A percentile compares a stretch with the other conserved stretches of the same genome.
Conservation (phyloP, 139 green algal species). For the Coelastrella sp. region DNA sequence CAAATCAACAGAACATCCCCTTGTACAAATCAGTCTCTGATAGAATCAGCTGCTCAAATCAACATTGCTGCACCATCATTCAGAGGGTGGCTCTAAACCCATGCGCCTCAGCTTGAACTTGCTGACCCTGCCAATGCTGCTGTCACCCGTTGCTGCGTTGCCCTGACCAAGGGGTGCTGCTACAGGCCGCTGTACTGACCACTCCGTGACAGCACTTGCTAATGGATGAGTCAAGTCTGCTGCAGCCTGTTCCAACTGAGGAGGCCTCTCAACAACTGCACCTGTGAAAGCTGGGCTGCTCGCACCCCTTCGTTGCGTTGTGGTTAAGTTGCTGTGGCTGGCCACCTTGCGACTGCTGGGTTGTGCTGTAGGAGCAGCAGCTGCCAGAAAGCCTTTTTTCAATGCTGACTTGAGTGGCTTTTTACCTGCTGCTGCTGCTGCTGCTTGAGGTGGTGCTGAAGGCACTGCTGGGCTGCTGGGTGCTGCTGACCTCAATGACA, state of each 20-base stretch:
- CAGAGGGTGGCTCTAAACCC: slow-evolving; percentile 17
- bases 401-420: slow-evolving; percentile 38
- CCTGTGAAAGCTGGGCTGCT: slow-evolving; percentile 28
- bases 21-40: too few species aligned
- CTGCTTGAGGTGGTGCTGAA: neutral
- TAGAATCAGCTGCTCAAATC: too few species aligned
- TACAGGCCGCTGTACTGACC: neutral
- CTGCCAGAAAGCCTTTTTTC: slow-evolving; percentile 53
- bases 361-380: neutral
- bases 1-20: too few species aligned
- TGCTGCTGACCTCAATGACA: neutral
- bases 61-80: neutral
- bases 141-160: neutral
- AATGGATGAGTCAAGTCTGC: neutral
- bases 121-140: slow-evolving; percentile 27
- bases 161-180: neutral
- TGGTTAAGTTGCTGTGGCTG: slow-evolving; percentile 18
- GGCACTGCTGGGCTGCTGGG: too few species aligned
- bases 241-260: neutral
- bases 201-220: neutral
- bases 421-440: neutral
- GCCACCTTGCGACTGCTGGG: neutral
- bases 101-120: slow-evolving; percentile 55
- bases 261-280: slow-evolving; percentile 27
- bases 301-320: neutral